Percentiles rank a stretch among this genome's conserved stretches.
Conservation (phyloP, 176 grass and related monocot species). For the Aegilops sharonensis region DNA sequence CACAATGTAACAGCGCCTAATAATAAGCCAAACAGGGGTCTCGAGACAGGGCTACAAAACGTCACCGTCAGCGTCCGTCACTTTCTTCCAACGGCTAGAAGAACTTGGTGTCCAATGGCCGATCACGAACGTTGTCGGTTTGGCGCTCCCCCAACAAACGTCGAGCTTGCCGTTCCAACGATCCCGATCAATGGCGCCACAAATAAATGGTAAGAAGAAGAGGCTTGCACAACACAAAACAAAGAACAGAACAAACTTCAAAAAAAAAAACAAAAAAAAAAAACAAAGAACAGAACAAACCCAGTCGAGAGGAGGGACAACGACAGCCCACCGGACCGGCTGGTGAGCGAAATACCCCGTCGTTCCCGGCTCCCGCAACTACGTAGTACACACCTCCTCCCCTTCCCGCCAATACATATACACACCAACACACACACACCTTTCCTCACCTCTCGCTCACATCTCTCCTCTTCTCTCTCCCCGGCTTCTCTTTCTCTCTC, state of each 20-base stretch:
- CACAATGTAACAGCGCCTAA: neutral
- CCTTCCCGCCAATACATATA: slow-evolving; percentile 20
- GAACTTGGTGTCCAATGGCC: slow-evolving; percentile 15
- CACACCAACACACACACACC: neutral
- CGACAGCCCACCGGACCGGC: slow-evolving; percentile 21
- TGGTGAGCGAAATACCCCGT: slow-evolving; percentile 3
- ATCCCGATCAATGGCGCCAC: neutral
- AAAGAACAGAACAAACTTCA: neutral
- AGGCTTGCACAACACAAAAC: neutral
- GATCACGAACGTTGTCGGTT: neutral
- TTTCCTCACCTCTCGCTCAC: neutral
- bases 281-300: neutral
- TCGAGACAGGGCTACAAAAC: neutral
- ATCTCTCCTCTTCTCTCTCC: neutral
- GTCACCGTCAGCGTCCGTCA: neutral
- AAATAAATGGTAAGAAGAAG: neutral
- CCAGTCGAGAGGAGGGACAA: neutral
- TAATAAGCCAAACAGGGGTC: neutral
- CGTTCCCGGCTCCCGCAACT: neutral
- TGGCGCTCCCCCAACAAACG: neutral
- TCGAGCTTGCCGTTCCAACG: neutral
- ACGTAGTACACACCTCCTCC: too few species aligned
- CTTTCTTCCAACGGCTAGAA: neutral
- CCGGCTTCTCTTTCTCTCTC: neutral
- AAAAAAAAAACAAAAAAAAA: neutral